Evolutionary conservation across 257 asterid species (phyloP).

Genomic region (Voacanga thouarsii): DNA sequence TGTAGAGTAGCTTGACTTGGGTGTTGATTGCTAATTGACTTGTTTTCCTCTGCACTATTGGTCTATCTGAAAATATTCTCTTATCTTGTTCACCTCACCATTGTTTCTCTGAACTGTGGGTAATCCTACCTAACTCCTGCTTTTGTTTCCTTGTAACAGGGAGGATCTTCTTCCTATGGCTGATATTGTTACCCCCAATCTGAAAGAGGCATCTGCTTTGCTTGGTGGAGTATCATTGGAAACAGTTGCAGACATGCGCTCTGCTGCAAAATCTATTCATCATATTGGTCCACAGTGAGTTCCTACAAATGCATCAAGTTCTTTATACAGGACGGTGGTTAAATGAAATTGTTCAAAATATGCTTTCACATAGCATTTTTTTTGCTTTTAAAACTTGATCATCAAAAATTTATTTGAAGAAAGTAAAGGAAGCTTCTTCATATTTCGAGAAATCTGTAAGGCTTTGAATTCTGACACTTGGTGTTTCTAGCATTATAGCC

Average conservation of each 20-base stretch:
- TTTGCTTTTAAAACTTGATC: not conserved
- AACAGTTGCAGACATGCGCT: slow-evolving; percentile 81
- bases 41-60: not conserved
- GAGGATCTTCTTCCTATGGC: slow-evolving; percentile 91
- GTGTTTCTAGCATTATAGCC: not conserved
- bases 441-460: too few relatives aligned
- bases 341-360: not conserved
- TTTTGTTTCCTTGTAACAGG: slow-evolving; percentile 37
- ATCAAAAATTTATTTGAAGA: not conserved
- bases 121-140: not conserved
- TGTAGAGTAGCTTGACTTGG: not conserved
- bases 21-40: not conserved
- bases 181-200: slow-evolving; percentile 86
- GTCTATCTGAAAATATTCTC: slow-evolving; percentile 3
- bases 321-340: not conserved
- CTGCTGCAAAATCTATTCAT: slow-evolving; percentile 84
- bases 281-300: slow-evolving; percentile 77
- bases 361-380: not conserved
- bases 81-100: not conserved
- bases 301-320: slow-evolving; percentile 12
- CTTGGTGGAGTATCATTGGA: slow-evolving; percentile 67
- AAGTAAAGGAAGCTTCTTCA: too few relatives aligned
- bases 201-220: slow-evolving; percentile 83
- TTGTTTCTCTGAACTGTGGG: slow-evolving; percentile 7
- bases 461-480: not conserved